Conservation (phyloP, 73 alveolate species). For the Paramecium octaurelia region DNA sequence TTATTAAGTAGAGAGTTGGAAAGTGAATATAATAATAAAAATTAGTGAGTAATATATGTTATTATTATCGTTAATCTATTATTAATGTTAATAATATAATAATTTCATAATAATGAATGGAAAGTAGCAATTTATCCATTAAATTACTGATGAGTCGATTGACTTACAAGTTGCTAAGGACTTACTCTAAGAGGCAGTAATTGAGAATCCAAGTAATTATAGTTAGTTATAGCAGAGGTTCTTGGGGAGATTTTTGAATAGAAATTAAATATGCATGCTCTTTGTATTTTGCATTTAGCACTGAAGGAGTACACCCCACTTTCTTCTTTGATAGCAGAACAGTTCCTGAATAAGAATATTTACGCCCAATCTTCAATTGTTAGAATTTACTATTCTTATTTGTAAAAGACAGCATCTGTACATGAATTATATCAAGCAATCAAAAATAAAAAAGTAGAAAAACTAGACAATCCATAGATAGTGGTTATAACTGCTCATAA, state of each 20-base stretch:
- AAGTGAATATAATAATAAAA: neutral
- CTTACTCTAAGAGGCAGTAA: neutral
- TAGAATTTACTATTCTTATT: conserved; percentile 1
- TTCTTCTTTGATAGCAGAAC: neutral
- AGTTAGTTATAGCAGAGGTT: neutral
- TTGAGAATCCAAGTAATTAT: conserved; percentile 9
- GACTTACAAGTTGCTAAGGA: neutral
- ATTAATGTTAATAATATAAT: neutral
- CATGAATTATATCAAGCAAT: conserved; percentile 33
- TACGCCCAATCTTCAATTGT: neutral
- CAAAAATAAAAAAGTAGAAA: neutral
- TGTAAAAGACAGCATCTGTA: conserved; percentile 4
- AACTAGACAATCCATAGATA: neutral
- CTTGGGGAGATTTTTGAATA: neutral
- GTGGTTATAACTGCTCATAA: conserved; percentile 12
- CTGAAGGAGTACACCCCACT: neutral
- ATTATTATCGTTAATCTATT: too few relatives aligned
- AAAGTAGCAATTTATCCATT: neutral
- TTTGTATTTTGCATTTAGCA: neutral
- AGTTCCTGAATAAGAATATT: neutral
- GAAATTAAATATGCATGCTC: neutral
- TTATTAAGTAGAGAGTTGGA: neutral
- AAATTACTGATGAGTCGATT: neutral
- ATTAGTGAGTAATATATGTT: neutral
- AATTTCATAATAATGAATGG: neutral